Conservation (phyloP, 768 basidiomycete genomes). For the Collybia sp. region DNA sequence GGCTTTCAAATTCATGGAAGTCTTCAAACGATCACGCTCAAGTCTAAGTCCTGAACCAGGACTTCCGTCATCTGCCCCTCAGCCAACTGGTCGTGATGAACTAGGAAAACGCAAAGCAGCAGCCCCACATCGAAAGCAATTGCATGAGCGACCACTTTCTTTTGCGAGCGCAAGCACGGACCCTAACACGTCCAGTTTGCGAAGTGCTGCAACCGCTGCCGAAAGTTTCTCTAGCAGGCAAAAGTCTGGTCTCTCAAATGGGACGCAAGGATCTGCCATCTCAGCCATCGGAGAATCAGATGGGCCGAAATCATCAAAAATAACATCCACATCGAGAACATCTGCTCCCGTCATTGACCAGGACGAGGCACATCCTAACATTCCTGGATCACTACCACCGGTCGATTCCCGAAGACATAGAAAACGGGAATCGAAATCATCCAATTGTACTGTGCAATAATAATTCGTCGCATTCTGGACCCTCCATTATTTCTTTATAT, state of each 20-base stretch:
- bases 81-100: constrained; percentile 9
- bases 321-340: constrained; percentile 26
- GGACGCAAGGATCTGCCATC: constrained; percentile 2
- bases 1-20: constrained; percentile 60
- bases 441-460: constrained; percentile 48
- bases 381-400: constrained; percentile 31
- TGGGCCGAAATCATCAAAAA: constrained; percentile 19
- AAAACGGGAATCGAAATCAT: constrained; percentile 35
- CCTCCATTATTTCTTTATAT: background rate
- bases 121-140: constrained; percentile 16
- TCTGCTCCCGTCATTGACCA: constrained; percentile 17
- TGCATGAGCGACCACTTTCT: constrained; percentile 49
- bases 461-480: constrained; percentile 1
- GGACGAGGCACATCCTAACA: constrained; percentile 15
- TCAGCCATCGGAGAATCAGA: constrained; percentile 1
- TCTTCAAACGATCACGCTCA: constrained; percentile 62
- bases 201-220: constrained; percentile 48
- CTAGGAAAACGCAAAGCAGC: constrained; percentile 16
- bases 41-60: constrained; percentile 43
- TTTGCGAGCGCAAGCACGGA: constrained; percentile 55
- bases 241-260: constrained; percentile 9
- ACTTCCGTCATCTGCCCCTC: constrained; percentile 13
- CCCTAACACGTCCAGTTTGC: constrained; percentile 45
- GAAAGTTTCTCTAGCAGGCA: constrained; percentile 34
- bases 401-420: constrained; percentile 25